Evolutionary conservation across 1,284 basidiomycete species (phyloP), one percentile per base, ranked within the genome.

Genomic region (Papiliotrema nemorosa): DNA sequence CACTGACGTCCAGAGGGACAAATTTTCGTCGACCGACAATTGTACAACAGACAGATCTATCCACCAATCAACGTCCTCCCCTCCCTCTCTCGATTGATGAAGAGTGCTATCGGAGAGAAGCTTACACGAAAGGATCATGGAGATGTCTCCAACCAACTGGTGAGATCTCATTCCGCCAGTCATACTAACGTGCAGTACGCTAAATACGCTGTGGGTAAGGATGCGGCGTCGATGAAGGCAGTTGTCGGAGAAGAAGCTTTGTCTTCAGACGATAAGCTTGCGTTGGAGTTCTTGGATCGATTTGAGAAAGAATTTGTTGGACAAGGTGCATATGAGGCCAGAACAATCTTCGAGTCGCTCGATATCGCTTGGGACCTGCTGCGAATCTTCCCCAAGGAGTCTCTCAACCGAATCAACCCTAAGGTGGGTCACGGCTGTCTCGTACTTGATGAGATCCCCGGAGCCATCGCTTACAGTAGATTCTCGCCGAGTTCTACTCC

Each of bases 51-150:
- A 67, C 94, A 97, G 77, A 94, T 98, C 75, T 98, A 97, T 79
- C 96, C 96, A 38, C 96, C 96, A 43, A 98, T 99, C 82, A 98
- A 99, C 78, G 96, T 99, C 57, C 81, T 99, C 40, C 96, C 96
- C 47, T 98, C 96, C 55, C 81, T 99, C 63, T 97, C 94, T 65
- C 91, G 96, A 77, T 79, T 99, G 70, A 99, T 99, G 96, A 99
- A 99, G 85, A 90, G 87, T 63, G 96, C 96, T 60, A 97, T 98
- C 73, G 96, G 96, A 58, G 94, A 97, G 76, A 86, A 90, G 77
- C 80, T 97, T 67, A 98, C 96, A 48, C 84, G 96, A 70, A 96
- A 92, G 76, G 96, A 99, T 77, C 96, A 98, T 74, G 87, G 90
- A 67, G 96, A 99, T 77, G 96, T 98, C 34, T 98, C 94, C 14